phyloP scores from a whole-genome alignment of 805 yeast genomes.

The Metschnikowia borealis region DNA sequence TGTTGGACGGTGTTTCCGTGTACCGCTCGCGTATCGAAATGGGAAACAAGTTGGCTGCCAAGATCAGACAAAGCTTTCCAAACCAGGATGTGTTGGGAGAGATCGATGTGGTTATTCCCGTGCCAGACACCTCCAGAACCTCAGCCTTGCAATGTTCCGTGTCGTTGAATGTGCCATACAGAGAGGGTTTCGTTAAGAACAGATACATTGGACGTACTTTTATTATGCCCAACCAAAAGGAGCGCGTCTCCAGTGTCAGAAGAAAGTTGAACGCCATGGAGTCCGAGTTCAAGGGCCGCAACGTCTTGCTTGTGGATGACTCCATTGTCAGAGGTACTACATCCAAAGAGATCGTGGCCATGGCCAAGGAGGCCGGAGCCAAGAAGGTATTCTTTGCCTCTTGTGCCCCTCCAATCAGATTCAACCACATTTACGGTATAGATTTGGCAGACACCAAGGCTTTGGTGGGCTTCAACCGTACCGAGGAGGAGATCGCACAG shows the following conservation, averaged over 20 bases:
- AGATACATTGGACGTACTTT: conserved; percentile 97
- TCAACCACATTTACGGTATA: conserved; percentile 94
- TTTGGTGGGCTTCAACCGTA: conserved; percentile 78
- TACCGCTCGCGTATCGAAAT: conserved; percentile 87
- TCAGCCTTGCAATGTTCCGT: conserved; percentile 92
- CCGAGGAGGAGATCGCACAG: conserved; percentile 69
- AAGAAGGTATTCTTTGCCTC: conserved; percentile 92
- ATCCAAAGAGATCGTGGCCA: conserved; percentile 88
- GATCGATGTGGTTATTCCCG: conserved; percentile 95
- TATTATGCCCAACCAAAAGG: conserved; percentile 96
- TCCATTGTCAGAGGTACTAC: conserved; percentile 98
- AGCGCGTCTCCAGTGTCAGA: conserved; percentile 89
- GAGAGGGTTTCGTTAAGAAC: conserved; percentile 97
- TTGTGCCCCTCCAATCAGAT: conserved; percentile 97
- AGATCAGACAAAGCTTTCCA: conserved; percentile 46
- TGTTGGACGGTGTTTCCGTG: conserved; percentile 93
- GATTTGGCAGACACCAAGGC: conserved; percentile 95
- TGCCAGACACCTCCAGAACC: conserved; percentile 97
- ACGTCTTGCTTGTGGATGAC: conserved; percentile 90
- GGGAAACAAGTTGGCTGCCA: conserved; percentile 86
- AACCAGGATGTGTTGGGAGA: conserved; percentile 43
- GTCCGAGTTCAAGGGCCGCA: conserved; percentile 79
- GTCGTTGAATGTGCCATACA: conserved; percentile 71
- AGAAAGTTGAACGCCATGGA: conserved; percentile 96
- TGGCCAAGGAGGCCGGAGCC: conserved; percentile 99